phyloP scores from a whole-genome alignment of 179 eudicot species.

The Actinidia chinensis region DNA sequence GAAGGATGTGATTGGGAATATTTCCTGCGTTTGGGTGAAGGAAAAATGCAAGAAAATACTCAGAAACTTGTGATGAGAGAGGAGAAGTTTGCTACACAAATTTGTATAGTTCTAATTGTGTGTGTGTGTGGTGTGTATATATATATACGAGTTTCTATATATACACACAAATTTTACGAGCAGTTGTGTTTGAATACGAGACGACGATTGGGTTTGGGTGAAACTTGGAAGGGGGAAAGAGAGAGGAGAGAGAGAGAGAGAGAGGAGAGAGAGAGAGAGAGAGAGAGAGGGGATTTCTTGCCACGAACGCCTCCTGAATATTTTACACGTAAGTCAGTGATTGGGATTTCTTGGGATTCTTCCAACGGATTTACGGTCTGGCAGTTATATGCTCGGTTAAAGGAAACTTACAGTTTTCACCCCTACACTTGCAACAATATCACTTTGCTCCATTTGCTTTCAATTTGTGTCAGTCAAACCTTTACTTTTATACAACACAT shows the following conservation, averaged over 20 bases:
- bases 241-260: conserved; percentile 2
- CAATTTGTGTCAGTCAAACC: no score
- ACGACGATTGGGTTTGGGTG: conserved; percentile 13
- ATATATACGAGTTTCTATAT: neutral
- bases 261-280: conserved; percentile 8
- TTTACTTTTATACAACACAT: no score
- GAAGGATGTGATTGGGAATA: conserved; percentile 10
- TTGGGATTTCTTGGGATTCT: conserved; percentile 17
- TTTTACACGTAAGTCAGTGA: conserved; percentile 20
- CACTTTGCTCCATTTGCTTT: no score
- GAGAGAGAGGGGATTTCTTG: conserved; percentile 30
- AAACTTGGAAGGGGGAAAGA: conserved; percentile 27
- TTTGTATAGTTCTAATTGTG: no score
- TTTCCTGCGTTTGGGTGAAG: neutral
- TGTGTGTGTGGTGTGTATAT: neutral
- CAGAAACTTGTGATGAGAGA: conserved; percentile 23
- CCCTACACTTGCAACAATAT: neutral
- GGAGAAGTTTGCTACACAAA: conserved; percentile 27
- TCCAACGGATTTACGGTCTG: conserved; percentile 6
- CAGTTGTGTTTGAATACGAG: neutral
- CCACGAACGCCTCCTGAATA: conserved; percentile 37
- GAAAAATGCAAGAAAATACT: neutral
- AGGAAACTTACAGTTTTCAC: no score
- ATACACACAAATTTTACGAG: neutral
- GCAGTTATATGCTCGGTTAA: neutral